Evolutionary conservation across 140 eudicot genomes (phyloP), one percentile per base, ranked within the genome.

Genomic region (Stevia rebaudiana): DNA sequence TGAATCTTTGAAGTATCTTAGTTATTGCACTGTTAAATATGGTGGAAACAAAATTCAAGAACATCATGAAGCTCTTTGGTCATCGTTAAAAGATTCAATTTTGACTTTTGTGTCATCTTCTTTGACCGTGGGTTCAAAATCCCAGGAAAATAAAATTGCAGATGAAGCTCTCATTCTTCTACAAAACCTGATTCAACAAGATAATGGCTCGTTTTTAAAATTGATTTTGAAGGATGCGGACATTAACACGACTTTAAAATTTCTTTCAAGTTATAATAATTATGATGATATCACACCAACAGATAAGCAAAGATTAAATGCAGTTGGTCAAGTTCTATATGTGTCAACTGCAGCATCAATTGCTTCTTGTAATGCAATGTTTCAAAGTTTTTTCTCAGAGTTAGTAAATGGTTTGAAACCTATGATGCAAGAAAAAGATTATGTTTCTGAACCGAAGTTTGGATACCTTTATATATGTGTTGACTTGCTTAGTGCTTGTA

Each of bases 1-100:
- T 71, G 98, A 92, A 72, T 88, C 96, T 48, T 74, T 92, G 69
- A 88, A 69, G 80, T 92, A 88, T 80, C 86, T 92, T 70, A 83
- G 81, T 64, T 81, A 74, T 67, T 92, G 96, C 74, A 66, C 72
- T 6, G 54, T 66, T 37, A 85, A 55, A 71, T 92, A 88, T 66
- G 86, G 90, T 71, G 69, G 86, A 60, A 80, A 78, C 23, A 71
- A 79, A 68, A 81, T 83, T 76, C 80, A 59, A 31, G 70, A 88
- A 77, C 84, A 88, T 54, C 67, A 78, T 76, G 76, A 83, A 56
- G 65, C 74, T 74, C 76, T 92, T 25, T 92, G 98, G 98, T 46
- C 74, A 24, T 65, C 80, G 3, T 17, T 92, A 70, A 92, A 84
- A 80, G 94, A 82, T 44, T 73, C 78, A 61, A 39, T 83, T 44